Evolutionary conservation across 78 protist genomes (phyloP).

Genomic region (Polysphondylium violaceum): DNA sequence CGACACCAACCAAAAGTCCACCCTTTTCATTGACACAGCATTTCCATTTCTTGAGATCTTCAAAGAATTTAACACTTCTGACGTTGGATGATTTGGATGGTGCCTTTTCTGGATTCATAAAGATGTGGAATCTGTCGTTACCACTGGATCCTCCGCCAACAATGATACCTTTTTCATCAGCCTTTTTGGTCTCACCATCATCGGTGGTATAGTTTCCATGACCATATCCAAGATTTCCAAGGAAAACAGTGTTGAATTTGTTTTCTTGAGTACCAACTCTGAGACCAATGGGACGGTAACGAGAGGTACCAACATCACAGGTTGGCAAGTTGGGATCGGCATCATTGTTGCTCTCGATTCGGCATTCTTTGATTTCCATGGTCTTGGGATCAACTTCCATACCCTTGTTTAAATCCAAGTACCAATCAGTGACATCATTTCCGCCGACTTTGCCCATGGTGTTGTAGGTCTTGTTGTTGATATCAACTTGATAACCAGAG

Average conservation of each 20-base stretch:
- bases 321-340: not conserved
- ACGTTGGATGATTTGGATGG: conserved; percentile 5
- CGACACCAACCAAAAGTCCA: not conserved
- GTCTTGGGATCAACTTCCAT: not conserved
- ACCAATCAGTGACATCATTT: not conserved
- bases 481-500: not conserved
- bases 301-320: not conserved
- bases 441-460: not conserved
- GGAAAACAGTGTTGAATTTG: not conserved
- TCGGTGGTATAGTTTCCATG: not conserved
- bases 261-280: not conserved
- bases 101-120: not conserved
- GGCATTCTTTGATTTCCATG: not conserved
- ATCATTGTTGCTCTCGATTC: too few species aligned
- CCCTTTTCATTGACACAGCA: not conserved
- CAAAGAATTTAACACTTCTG: not conserved
- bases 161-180: not conserved
- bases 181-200: not conserved
- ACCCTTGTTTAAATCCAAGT: not conserved
- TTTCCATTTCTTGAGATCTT: too few species aligned
- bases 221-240: not conserved
- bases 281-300: not conserved
- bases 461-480: not conserved
- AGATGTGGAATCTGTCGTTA: not conserved
- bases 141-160: too few species aligned